phyloP scores from a whole-genome alignment of 192 early-diverging fungal genomes.

The Chytriomyces sp. region DNA sequence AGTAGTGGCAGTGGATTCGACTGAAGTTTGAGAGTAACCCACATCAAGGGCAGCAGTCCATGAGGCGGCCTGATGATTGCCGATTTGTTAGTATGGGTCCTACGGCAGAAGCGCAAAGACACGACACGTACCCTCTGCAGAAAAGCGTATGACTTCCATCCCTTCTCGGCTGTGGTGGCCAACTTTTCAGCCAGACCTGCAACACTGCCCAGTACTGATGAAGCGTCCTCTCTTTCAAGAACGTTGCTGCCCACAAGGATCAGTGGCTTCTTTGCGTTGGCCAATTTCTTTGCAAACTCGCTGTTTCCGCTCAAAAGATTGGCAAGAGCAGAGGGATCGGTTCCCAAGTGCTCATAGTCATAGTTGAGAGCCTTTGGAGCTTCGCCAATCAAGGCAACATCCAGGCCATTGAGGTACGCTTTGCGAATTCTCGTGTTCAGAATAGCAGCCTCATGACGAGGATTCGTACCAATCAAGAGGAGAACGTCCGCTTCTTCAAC shows the following conservation, averaged over 20 bases:
- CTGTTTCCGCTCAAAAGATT: slow-evolving; percentile 70
- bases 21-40: slow-evolving; percentile 76
- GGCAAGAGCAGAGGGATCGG: slow-evolving; percentile 68
- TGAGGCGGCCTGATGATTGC: slow-evolving; percentile 67
- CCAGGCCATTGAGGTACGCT: slow-evolving; percentile 82
- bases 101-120: slow-evolving; percentile 3
- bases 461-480: slow-evolving; percentile 92
- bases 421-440: slow-evolving; percentile 96
- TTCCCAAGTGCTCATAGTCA: slow-evolving; percentile 87
- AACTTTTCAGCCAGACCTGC: slow-evolving; percentile 73
- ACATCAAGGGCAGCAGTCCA: slow-evolving; percentile 89
- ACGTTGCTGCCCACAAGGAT: slow-evolving; percentile 86
- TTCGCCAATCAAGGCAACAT: slow-evolving; percentile 83
- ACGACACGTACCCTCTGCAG: slow-evolving; percentile 77
- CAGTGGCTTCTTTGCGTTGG: slow-evolving; percentile 87
- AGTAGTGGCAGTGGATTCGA: slow-evolving; percentile 45
- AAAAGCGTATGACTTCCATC: slow-evolving; percentile 91
- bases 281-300: slow-evolving; percentile 75
- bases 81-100: background rate
- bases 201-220: slow-evolving; percentile 76
- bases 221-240: slow-evolving; percentile 73
- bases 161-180: slow-evolving; percentile 68
- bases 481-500: slow-evolving; percentile 93
- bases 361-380: slow-evolving; percentile 78
- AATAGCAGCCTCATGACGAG: slow-evolving; percentile 93